Base-by-base conservation (phyloP, 2,329 filamentous ascomycete genomes). In the Rhynchosporium graminicola region DNA sequence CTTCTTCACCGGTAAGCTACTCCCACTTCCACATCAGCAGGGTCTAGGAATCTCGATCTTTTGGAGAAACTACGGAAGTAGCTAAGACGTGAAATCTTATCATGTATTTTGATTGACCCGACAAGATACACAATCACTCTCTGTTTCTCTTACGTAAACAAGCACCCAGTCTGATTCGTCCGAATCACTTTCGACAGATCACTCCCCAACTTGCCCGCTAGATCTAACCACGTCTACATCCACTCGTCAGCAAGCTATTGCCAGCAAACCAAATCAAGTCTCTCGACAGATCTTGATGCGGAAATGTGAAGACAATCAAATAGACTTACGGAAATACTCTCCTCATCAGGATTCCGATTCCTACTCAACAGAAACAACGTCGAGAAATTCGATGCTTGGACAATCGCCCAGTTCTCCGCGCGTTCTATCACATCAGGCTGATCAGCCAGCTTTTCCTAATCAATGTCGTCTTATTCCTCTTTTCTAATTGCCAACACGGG, bases 31-130 rank as follows among this genome's bases (percentile, higher is more conserved):
- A 20, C 20, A 20, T 20, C 20, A 20, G 20, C 20, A 20, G 1
- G 42, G 42, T n/a, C 3, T n/a, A 64, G 58, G 64, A 54, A 72
- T 70, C 38, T 65, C 60, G 65, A 73, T 72, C 47, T 69, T 66
- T 36, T 75, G 67, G 36, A 65, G 65, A 28, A 76, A 61, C 5
- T 72, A 29, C 36, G 70, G 64, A 8, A 74, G 52, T 20, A 20
- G 20, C 20, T 20, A 20, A 20, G 20, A 20, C 1, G 20, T 20
- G 20, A 20, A 20, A 20, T 20, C 20, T 20, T 20, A 20, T 20
- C 20, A 20, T 20, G 1, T 20, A 1, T 20, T 20, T 20, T 20
- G 1, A 20, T 1, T 20, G 20, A 20, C 20, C 1, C 20, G 20
- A 20, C 20, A 20, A 1, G 20, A 12, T 8, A 33, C 20, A 4